phyloP scores from a whole-genome alignment of 805 yeast species.

The Starmerella stigmatis region DNA sequence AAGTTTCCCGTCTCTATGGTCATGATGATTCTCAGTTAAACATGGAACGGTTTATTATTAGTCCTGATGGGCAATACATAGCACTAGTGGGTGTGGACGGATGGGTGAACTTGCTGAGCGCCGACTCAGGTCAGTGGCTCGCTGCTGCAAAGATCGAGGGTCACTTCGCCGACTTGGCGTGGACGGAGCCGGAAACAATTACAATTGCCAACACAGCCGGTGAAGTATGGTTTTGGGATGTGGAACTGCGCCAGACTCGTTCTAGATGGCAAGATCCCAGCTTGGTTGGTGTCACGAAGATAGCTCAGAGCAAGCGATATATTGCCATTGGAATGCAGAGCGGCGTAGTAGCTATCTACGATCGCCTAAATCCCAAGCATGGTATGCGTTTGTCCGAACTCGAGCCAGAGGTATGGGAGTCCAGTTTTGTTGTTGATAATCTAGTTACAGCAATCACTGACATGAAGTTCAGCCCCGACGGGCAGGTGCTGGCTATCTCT shows the following conservation, averaged over 20 bases:
- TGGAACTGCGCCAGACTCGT: slow-evolving; percentile 40
- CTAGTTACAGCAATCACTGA: slow-evolving; percentile 70
- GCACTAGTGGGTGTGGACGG: slow-evolving; percentile 80
- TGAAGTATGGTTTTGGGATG: slow-evolving; percentile 79
- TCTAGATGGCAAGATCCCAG: slow-evolving; percentile 77
- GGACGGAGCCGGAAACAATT: slow-evolving; percentile 40
- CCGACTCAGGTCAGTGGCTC: slow-evolving; percentile 74
- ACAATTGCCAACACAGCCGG: slow-evolving; percentile 66
- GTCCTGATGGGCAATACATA: slow-evolving; percentile 60
- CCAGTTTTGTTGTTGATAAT: slow-evolving; percentile 61
- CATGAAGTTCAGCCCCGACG: slow-evolving; percentile 69
- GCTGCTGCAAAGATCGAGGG: slow-evolving; percentile 87
- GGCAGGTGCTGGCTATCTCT: slow-evolving; percentile 78
- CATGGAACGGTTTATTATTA: slow-evolving; percentile 67
- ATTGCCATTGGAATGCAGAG: slow-evolving; percentile 79
- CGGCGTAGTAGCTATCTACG: slow-evolving; percentile 85
- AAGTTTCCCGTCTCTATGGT: slow-evolving; percentile 82
- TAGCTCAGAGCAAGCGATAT: slow-evolving; percentile 72
- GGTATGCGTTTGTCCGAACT: slow-evolving; percentile 26
- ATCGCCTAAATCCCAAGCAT: slow-evolving; percentile 34
- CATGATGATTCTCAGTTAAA: slow-evolving; percentile 73
- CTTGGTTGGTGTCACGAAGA: slow-evolving; percentile 70
- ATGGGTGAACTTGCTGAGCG: slow-evolving; percentile 74
- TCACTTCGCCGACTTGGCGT: slow-evolving; percentile 66
- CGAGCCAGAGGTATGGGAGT: slow-evolving; percentile 35